Evolutionary conservation across 139 green algal genomes (phyloP), one percentile per base, ranked within the genome.

Genomic region (Choricystis sp.): DNA sequence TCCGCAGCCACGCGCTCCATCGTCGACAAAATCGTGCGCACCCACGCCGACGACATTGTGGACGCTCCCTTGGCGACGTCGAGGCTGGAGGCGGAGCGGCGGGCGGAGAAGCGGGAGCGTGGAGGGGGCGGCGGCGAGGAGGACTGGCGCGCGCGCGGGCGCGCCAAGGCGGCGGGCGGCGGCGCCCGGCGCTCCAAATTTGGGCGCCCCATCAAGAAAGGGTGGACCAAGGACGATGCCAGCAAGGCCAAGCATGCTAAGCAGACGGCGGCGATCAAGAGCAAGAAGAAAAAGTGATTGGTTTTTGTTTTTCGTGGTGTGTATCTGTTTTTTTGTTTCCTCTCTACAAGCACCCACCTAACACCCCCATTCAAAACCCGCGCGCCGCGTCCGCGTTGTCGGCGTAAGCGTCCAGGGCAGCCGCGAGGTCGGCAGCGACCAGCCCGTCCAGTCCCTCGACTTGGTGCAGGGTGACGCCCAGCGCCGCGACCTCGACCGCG

Each of bases 21-120:
- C 65, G 82, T 81, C 0, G 83, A 89, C 67, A 74, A 69, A 56
- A 79, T 92, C 26, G 31, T 94, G 24, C 75, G 79, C 1, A 76
- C 85, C 66, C 76, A 78, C 26, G 73, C 79, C 0, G 85, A 89
- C 49, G 83, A 93, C 56, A 70, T 91, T 0, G 49, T 92, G 59
- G 81, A 92, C 59, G 24, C 61, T 4, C 31, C 23, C 29, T 24
- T 19, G 22, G 31, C 20, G 25, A 48, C 24, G 4, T 25, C 22
- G 9, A 56, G 20, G 29, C n/a, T 30, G 28, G 62, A 64, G 19
- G 60, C 31, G 14, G 23, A 27, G 22, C 60, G 22, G n/a, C 22
- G 22, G 14, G 60, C 31, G 14, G 19, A 27, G 57, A 64, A 27
- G 57, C 22, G 19, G 60, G 60, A 57, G 23, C 14, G 40, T 52